Evolutionary conservation across 2,329 filamentous ascomycete species (phyloP), one percentile per base, ranked within the genome.

Genomic region (Fusarium lateritium): DNA sequence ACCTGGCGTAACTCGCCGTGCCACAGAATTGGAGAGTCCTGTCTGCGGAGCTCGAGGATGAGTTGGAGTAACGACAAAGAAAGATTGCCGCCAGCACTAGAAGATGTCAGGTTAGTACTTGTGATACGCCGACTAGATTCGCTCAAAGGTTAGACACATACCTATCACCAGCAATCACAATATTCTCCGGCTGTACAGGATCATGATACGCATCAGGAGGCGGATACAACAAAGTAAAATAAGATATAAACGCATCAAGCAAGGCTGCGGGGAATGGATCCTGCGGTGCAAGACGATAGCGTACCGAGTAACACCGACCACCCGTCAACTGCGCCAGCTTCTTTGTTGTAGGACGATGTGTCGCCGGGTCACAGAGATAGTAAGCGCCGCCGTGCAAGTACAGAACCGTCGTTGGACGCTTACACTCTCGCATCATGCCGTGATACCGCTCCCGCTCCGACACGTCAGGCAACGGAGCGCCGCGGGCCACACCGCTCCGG

Each of bases 361-460:
- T 89, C 2, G 84, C 79, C 17, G 92, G 92, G 72, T 94, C 92
- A 73, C 91, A 85, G 28, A 94, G 84, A 69, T 84, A 94, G 79
- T 91, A 92, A 6, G 89, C 92, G 54, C 92, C 93, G 65, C 92
- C 92, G 77, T 94, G 92, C 72, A 94, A 86, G 77, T 93, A 94
- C 21, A 94, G 81, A 0, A 94, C 78, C 0, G 91, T 94, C 2
- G 86, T 84, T 5, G 87, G 85, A 50, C 82, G 85, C n/a, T 78
- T 86, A 60, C 86, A 86, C 75, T 94, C 92, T 59, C 84, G 84
- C 86, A 92, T 90, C 80, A 95, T 80, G 56, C 85, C 84, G 47
- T 79, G 80, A 74, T 91, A 95, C 75, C 90, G 90, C 56, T 90
- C 85, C 56, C 81, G 79, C 75, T 94, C 91, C 4, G 86, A 83